Percentiles rank a stretch among this genome's conserved stretches.
phyloP scores from a whole-genome alignment of 257 asterid species.

The Mitragyna speciosa region DNA sequence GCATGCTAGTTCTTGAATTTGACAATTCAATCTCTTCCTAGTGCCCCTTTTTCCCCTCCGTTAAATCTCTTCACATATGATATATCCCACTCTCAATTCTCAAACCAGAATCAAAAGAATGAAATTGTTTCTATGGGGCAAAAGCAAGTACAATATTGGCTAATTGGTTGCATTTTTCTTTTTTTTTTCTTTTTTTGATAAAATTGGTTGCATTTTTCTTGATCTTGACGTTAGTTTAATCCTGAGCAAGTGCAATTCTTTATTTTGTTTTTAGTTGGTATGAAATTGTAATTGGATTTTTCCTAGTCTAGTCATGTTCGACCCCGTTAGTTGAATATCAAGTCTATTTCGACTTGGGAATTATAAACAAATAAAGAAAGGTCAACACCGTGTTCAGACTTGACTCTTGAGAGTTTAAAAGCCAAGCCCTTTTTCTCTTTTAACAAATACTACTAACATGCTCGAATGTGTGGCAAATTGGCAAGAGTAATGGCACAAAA shows the following conservation, averaged over 20 bases:
- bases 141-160: neutral
- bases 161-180: neutral
- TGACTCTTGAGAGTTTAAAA: neutral
- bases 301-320: neutral
- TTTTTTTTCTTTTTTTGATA: no score
- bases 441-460: neutral
- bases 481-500: no score
- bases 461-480: neutral
- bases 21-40: neutral
- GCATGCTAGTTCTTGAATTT: neutral
- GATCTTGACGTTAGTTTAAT: neutral
- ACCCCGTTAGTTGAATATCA: neutral
- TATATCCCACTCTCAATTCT: neutral
- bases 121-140: neutral
- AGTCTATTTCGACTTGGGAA: neutral
- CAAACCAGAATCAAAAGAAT: neutral
- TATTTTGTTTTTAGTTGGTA: no score
- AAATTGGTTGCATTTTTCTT: no score
- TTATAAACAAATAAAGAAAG: neutral
- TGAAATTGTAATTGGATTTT: neutral
- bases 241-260: neutral
- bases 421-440: neutral
- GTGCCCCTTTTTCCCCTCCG: neutral
- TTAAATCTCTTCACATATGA: no score
- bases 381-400: neutral